Conservation (phyloP, 176 grass and related monocot genomes). For the Carex cristatella region DNA sequence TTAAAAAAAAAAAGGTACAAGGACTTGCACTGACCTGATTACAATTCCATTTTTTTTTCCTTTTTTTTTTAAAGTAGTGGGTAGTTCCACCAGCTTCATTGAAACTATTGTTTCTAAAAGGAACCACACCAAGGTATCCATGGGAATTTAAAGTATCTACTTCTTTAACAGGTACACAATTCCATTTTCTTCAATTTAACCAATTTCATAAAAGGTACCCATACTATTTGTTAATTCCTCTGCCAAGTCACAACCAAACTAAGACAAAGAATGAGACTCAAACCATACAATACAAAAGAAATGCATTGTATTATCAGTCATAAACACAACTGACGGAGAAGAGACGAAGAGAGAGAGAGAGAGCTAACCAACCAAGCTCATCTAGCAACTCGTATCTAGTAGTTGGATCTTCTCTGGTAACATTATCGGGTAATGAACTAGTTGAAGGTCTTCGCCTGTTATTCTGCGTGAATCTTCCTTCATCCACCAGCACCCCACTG, state of each 20-base stretch:
- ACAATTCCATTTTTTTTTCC: neutral
- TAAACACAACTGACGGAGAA: neutral
- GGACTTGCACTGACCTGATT: neutral
- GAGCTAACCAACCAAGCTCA: conserved; percentile 76
- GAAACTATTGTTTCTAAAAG: too few species aligned
- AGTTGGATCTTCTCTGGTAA: conserved; percentile 84
- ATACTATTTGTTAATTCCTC: neutral
- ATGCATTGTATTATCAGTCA: neutral
- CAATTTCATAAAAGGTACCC: neutral
- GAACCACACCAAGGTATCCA: too few species aligned
- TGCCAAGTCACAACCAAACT: neutral
- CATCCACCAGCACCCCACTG: conserved; percentile 37
- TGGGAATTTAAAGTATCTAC: too few species aligned
- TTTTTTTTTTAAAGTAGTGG: too few species aligned
- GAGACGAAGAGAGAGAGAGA: conserved; percentile 17
- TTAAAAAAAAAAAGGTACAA: neutral
- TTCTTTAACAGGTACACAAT: too few species aligned
- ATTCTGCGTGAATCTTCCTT: conserved; percentile 48
- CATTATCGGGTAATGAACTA: conserved; percentile 73
- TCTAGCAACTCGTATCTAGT: conserved; percentile 94
- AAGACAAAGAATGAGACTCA: neutral
- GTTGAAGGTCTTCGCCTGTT: conserved; percentile 63
- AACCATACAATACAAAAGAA: neutral
- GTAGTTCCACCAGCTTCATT: too few species aligned
- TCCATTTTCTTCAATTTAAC: neutral